These are phyloP conservation scores for Serpula lacrymans DNA, from an alignment of 768 basidiomycete species.

Conservation along the genomic window DNA sequence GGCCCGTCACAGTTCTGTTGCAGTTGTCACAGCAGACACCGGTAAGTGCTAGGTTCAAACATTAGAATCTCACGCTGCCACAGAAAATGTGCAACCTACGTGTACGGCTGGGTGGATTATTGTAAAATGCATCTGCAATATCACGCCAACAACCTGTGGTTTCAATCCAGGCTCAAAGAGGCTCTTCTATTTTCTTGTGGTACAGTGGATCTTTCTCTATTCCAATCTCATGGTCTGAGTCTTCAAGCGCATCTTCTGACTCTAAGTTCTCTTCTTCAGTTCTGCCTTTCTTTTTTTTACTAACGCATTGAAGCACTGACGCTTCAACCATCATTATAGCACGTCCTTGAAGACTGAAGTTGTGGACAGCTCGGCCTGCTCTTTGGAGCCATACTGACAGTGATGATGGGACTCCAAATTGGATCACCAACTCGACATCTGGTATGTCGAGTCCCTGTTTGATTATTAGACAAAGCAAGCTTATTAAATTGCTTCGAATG, in stretches of 20 bases:
- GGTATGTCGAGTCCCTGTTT: constrained; percentile 33
- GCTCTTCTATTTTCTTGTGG: constrained; percentile 28
- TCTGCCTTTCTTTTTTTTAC: no score
- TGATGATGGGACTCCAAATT: constrained; percentile 31
- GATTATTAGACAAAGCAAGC: background rate
- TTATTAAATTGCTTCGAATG: background rate
- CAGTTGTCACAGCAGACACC: constrained; percentile 18
- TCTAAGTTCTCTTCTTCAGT: no score
- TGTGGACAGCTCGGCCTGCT: constrained; percentile 26
- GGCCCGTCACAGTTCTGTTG: no score
- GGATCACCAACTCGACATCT: constrained; percentile 32
- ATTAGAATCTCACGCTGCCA: constrained; percentile 1
- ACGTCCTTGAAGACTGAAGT: no score
- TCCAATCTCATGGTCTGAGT: no score
- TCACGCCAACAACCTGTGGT: constrained; percentile 23
- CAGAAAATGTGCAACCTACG: constrained; percentile 11
- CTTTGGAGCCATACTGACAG: constrained; percentile 33
- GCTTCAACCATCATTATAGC: no score
- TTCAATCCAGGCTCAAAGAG: constrained; percentile 27
- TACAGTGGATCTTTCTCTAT: no score
- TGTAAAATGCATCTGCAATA: constrained; percentile 27
- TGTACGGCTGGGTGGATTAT: constrained; percentile 22
- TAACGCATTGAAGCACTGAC: no score
- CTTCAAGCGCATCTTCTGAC: no score
- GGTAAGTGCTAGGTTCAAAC: constrained; percentile 11